Base-by-base conservation (phyloP, 1,284 basidiomycete species). In the Malassezia arunalokei region DNA sequence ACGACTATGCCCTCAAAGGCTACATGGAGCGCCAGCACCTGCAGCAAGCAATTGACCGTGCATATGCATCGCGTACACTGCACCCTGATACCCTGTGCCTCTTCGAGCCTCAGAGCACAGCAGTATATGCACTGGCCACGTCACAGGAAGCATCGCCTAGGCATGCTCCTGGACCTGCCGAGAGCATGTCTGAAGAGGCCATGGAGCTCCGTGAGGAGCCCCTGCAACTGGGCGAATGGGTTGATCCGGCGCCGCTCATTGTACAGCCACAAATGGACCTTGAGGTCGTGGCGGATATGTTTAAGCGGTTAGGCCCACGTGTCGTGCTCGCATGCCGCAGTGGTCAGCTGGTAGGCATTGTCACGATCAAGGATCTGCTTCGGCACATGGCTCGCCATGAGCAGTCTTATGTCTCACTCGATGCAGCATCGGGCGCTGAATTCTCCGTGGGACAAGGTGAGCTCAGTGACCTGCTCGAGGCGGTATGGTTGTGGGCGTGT, bases 301-400 rank as follows among this genome's bases (percentile, higher is more conserved):
- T 57, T 40, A 66, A 94, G 87, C 66, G 68, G 44, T 54, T 73
- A 44, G 70, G 70, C 0, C 94, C 94, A 0, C 83, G 91, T 14
- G 87, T 94, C 12, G 90, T 98, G 55, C 79, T 98, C 5, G 88
- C 98, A 0, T 85, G 89, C 67, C 81, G 86, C 52, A 60, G 61
- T 24, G 92, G 92, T 9, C 76, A 78, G 38, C 78, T 99, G 3
- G 81, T 80, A 0, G 92, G 92, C 0, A 77, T 99, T 12, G 83
- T 95, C 17, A 96, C 91, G 0, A 86, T 98, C 54, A 98, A 98
- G 72, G 94, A 99, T 63, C 87, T 96, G 9, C 76, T 99, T 8
- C 65, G 66, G 50, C 62, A 65, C 28, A 62, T 70, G 7, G 65
- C 68, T 5, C 48, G 52, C 38, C 54, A 65, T 33, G 70, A 72